Conservation (phyloP, 345 rosid genomes). For the Eucalyptus urophylla region DNA sequence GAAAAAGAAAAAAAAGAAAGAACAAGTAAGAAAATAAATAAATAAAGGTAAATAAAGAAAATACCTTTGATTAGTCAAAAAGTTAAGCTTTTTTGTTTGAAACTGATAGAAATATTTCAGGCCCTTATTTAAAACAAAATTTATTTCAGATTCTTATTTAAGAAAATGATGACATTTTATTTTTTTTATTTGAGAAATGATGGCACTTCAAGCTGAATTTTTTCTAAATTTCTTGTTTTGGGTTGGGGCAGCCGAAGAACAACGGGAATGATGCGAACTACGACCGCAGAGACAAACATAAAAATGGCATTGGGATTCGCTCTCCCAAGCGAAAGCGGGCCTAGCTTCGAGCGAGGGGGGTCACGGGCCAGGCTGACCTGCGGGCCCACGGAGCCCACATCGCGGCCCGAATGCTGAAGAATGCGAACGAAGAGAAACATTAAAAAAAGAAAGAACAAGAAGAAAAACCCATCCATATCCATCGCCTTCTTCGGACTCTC, state of each 20-base stretch:
- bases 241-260: neutral
- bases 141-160: too few relatives aligned
- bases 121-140: rapidly evolving
- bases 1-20: too few relatives aligned
- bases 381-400: neutral
- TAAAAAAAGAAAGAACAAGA: neutral
- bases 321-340: neutral
- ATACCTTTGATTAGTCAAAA: rapidly evolving
- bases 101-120: too few relatives aligned
- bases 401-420: neutral
- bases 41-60: too few relatives aligned
- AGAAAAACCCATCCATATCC: neutral
- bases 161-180: too few relatives aligned
- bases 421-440: neutral
- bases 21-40: too few relatives aligned
- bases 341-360: neutral
- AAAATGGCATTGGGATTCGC: neutral
- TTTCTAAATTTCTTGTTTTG: neutral
- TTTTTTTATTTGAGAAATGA: too few relatives aligned
- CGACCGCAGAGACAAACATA: neutral
- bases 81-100: too few relatives aligned
- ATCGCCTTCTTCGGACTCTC: neutral
- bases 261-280: neutral
- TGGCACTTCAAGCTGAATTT: rapidly evolving
- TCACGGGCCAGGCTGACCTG: neutral